Evolutionary conservation across 768 basidiomycete genomes (phyloP), one percentile per base, ranked within the genome.

Genomic region (Pleurotus citrinopileatus): DNA sequence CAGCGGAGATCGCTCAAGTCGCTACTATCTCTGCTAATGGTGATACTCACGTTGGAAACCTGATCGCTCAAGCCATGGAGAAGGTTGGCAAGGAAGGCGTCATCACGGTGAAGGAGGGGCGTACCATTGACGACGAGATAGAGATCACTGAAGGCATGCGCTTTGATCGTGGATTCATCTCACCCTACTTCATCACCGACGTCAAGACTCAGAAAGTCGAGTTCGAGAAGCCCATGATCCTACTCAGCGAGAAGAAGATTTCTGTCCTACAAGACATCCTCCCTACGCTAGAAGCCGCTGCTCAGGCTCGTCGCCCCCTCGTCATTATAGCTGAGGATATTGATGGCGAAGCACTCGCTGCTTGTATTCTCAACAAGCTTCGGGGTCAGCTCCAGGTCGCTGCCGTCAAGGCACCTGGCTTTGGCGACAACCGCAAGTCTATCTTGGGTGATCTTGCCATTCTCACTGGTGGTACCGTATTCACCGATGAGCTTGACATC

Each of bases 111-210:
- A 99, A 98, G 79, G 96, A 99, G 72, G 96, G 96, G 40, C 86
- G 89, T 62, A 98, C 96, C 4, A 97, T 95, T 60, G 94, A 98
- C 63, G 96, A 99, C 67, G 94, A 97, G 73, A 98, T 98, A 67
- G 96, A 99, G 70, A 94, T 99, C 65, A 98, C 96, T 23, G 96
- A 99, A 75, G 96, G 96, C 71, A 99, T 99, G 96, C 87, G 94
- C 65, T 98, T 99, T 75, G 96, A 99, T 83, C 90, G 96, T 52
- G 96, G 96, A 19, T 99, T 84, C 81, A 96, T 98, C 73, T 94
- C 91, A 1, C 93, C 95, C 0, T 98, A 98, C 83, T 97, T 98
- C 70, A 86, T 99, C 73, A 98, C 96, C 60, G 94, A 99, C 75
- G 90, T 95, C 78, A 98, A 98, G 83, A 66, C 81, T 40, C 96